phyloP scores from a whole-genome alignment of 129 eudicot species.

The Pittosporum tobira region DNA sequence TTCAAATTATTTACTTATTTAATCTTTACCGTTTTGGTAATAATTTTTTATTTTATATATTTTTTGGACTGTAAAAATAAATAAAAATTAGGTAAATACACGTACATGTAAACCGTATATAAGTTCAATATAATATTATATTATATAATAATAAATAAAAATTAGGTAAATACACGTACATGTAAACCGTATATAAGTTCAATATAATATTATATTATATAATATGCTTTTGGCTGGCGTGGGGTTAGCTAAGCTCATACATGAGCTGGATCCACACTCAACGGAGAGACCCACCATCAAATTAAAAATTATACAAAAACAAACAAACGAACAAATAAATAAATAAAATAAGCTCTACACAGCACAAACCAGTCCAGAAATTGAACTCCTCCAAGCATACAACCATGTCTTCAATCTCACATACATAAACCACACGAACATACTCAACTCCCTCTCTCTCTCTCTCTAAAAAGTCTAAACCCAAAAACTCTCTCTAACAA shows the following conservation, averaged over 20 bases:
- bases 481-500: slow-evolving; percentile 7
- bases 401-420: slow-evolving; percentile 35
- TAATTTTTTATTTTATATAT: no score
- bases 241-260: slow-evolving; percentile 57
- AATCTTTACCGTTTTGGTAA: no score
- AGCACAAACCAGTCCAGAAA: slow-evolving; percentile 15
- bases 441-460: slow-evolving; percentile 10
- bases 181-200: no score
- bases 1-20: no score
- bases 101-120: no score
- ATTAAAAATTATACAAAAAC: neutral
- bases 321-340: neutral
- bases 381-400: slow-evolving; percentile 31
- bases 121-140: no score
- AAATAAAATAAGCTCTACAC: slow-evolving; percentile 1
- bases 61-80: no score
- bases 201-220: no score
- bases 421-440: slow-evolving; percentile 6
- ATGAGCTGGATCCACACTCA: slow-evolving; percentile 96
- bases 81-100: no score
- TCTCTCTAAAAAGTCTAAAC: slow-evolving; percentile 12
- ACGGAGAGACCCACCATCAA: slow-evolving; percentile 58
- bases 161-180: no score
- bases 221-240: slow-evolving; percentile 41
- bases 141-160: neutral